phyloP scores from a whole-genome alignment of 305 asterid species.

The Fraxinus velutina region DNA sequence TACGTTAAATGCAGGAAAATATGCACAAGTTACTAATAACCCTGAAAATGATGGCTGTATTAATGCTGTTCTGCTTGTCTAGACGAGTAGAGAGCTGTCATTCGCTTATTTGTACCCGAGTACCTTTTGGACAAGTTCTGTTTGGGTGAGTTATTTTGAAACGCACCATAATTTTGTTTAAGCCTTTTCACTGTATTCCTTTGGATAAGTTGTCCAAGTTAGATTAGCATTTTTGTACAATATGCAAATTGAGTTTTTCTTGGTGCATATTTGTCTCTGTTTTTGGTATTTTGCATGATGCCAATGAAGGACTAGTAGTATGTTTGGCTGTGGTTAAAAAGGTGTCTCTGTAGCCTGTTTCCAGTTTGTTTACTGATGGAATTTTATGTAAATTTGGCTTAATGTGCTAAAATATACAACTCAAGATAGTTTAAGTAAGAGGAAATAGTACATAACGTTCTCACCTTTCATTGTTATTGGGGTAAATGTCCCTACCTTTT shows the following conservation, averaged over 20 bases:
- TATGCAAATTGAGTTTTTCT: neutral
- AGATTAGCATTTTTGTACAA: neutral
- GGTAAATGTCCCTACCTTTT: too few relatives aligned
- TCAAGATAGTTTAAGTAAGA: neutral
- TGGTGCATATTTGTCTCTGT: neutral
- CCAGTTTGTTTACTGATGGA: neutral
- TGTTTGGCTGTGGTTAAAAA: neutral
- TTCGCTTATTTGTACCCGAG: neutral
- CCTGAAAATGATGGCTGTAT: conserved; percentile 97
- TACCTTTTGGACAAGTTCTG: conserved; percentile 8
- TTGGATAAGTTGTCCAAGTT: neutral
- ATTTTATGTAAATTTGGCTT: too few relatives aligned
- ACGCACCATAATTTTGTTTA: conserved; percentile 4
- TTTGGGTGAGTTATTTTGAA: neutral
- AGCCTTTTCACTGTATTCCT: conserved; percentile 1
- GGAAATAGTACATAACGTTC: too few relatives aligned
- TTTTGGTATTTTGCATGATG: neutral
- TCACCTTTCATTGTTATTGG: too few relatives aligned
- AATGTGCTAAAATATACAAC: neutral
- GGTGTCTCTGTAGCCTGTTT: neutral
- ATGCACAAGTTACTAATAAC: conserved; percentile 91
- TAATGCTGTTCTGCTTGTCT: conserved; percentile 84
- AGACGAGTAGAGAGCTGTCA: conserved; percentile 9
- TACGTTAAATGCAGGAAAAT: conserved; percentile 61
- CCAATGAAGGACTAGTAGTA: neutral